A percentile compares a stretch with the other conserved stretches of the same genome.
Conservation (phyloP, 441 rosid genomes). For the Gossypium schwendimanii region DNA sequence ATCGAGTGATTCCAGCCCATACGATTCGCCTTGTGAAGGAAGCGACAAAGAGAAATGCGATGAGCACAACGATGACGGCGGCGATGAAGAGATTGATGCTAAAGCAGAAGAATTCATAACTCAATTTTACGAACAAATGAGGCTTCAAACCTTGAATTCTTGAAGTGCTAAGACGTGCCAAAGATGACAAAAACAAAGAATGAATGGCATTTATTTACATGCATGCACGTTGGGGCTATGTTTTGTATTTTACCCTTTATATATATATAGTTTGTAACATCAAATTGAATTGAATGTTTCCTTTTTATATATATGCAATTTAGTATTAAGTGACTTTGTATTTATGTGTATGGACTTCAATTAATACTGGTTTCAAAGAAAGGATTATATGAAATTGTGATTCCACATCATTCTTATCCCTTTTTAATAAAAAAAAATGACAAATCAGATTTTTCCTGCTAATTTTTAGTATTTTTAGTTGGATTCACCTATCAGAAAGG, state of each 20-base stretch:
- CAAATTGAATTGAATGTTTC: background rate
- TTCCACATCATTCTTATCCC: too few species aligned
- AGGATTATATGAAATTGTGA: too few species aligned
- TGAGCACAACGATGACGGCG: slow-evolving; percentile 19
- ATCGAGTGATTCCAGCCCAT: slow-evolving; percentile 24
- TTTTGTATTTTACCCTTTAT: background rate
- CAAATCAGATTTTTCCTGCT: too few species aligned
- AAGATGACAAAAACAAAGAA: background rate
- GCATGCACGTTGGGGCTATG: background rate
- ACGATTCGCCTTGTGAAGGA: slow-evolving; percentile 31
- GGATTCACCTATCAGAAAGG: too few species aligned
- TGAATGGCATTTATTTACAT: background rate
- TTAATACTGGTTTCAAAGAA: too few species aligned
- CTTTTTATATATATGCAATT: background rate
- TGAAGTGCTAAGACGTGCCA: background rate
- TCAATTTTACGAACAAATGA: slow-evolving; percentile 42
- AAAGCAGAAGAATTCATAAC: slow-evolving; percentile 58
- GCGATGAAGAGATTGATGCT: slow-evolving; percentile 48
- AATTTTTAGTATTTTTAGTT: too few species aligned
- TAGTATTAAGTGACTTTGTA: background rate
- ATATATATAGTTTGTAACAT: background rate
- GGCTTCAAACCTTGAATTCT: slow-evolving; percentile 27
- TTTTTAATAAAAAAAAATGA: too few species aligned
- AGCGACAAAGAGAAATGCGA: slow-evolving; percentile 8
- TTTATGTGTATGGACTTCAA: background rate